A percentile compares a stretch with the other conserved stretches of the same genome.
phyloP scores from a whole-genome alignment of 768 basidiomycete genomes.

The Phlebiopsis flavidoalba region DNA sequence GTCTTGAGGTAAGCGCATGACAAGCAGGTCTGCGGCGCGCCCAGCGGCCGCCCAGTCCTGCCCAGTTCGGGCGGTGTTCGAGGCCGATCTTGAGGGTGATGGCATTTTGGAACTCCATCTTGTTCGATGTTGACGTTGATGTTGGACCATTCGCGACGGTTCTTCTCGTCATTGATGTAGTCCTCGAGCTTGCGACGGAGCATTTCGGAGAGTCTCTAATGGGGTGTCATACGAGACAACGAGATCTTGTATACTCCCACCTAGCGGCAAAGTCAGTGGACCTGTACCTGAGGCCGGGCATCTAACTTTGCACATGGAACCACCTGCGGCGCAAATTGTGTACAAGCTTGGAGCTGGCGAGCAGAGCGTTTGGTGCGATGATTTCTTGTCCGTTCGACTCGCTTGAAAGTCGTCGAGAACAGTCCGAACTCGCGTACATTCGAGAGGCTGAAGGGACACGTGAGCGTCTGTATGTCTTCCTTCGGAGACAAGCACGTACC shows the following conservation, averaged over 20 bases:
- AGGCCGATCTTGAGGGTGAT: conserved; percentile 62
- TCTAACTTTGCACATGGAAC: conserved; percentile 57
- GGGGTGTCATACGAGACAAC: conserved; percentile 67
- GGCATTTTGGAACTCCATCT: conserved; percentile 74
- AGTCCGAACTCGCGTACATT: conserved; percentile 76
- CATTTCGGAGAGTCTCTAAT: conserved; percentile 63
- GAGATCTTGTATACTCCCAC: conserved; percentile 68
- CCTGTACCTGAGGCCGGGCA: background rate
- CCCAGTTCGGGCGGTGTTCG: conserved; percentile 78
- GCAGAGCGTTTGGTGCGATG: conserved; percentile 70
- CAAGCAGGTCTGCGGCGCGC: conserved; percentile 61
- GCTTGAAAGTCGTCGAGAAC: conserved; percentile 72
- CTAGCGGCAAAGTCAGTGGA: conserved; percentile 17
- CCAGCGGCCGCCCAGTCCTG: conserved; percentile 84
- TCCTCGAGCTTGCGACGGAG: conserved; percentile 51
- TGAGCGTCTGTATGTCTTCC: conserved; percentile 10
- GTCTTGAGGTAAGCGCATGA: conserved; percentile 75
- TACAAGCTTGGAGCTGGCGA: conserved; percentile 67
- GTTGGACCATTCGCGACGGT: conserved; percentile 71
- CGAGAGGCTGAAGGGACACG: conserved; percentile 28
- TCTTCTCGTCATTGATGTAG: conserved; percentile 45
- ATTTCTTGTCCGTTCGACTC: conserved; percentile 81
- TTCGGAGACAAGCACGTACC: conserved; percentile 24
- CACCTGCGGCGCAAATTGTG: conserved; percentile 74
- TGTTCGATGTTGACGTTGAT: conserved; percentile 66